Evolutionary conservation across 1,139 yeast genomes (phyloP), one percentile per base, ranked within the genome.

Genomic region (Eremothecium sinecaudum): DNA sequence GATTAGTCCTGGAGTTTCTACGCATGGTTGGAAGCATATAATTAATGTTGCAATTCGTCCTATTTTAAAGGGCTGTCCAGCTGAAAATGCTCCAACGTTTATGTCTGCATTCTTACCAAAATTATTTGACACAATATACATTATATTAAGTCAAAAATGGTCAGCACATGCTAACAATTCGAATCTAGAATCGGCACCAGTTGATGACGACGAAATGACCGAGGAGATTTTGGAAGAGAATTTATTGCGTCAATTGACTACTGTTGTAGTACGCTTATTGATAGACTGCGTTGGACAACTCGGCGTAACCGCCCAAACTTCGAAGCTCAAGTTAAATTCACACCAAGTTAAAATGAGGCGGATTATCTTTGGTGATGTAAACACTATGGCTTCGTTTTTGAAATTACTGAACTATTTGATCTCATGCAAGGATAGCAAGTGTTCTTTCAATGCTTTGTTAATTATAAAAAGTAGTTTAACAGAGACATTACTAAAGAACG

Each of bases 151-250:
- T 13, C 63, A 63, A 24, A 78, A 72, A 55, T 90, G 99, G 99
- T 68, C 71, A 42, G 81, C 78, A 8, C 73, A 77, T 53, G 65
- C 67, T 45, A 68, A 69, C 40, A 94, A 94, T n/a, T 62, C 79
- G 36, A 59, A 56, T 27, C 57, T 55, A 26, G 49, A 58, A 24
- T 48, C 52, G 2, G 43, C 48, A 4, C 48, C 54, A 14, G 43
- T 47, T 10, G 82, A 78, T 42, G 93, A 83, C 47, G 92, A 79
- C 38, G 79, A 84, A 12, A 67, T 92, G 48, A 79, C 92, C n/a
- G 96, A 87, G 51, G 98, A 90, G 55, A 90, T 90, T 93, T 80
- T 90, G 82, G 97, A 90, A 47, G 98, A 90, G 55, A 95, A 90
- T 56, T 70, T 90, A 67, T 65, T 90, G 43, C 67, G 98, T 43